Evolutionary conservation across 306 rosid species (phyloP).

Genomic region (Cucurbita ficifolia): DNA sequence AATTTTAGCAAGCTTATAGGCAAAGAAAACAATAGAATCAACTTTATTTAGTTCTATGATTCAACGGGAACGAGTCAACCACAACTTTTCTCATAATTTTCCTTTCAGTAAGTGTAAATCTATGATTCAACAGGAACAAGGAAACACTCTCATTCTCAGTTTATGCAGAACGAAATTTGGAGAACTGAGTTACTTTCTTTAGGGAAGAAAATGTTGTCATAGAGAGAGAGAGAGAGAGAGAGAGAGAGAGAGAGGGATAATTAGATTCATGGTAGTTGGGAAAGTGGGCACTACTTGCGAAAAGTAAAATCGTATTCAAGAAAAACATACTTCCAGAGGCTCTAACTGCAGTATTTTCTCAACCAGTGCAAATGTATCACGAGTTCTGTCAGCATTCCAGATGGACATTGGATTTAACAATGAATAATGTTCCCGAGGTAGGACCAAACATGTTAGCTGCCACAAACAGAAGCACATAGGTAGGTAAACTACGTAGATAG

Average conservation of each 20-base stretch:
- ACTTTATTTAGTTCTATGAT: neutral
- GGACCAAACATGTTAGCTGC: slow-evolving; percentile 74
- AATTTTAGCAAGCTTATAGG: neutral
- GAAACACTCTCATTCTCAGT: neutral
- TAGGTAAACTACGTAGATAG: neutral
- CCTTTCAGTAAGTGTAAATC: neutral
- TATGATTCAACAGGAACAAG: neutral
- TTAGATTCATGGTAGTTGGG: neutral
- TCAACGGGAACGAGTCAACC: neutral
- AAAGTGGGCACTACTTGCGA: neutral
- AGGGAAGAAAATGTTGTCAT: too few relatives aligned
- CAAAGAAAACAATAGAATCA: neutral
- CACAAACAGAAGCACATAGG: slow-evolving; percentile 23
- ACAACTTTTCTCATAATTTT: neutral
- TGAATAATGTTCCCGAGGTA: slow-evolving; percentile 45
- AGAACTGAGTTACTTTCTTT: too few relatives aligned
- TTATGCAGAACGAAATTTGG: neutral
- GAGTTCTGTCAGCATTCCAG: slow-evolving; percentile 61
- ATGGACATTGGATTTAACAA: slow-evolving; percentile 69
- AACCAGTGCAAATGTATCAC: slow-evolving; percentile 55
- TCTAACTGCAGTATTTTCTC: slow-evolving; percentile 81
- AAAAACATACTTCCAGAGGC: slow-evolving; percentile 64
- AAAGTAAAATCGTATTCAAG: neutral
- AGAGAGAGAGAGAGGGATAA: too few relatives aligned
- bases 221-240: too few relatives aligned